Evolutionary conservation across 805 yeast genomes (phyloP), one percentile per base, ranked within the genome.

Genomic region (Ogataea salicorniae): DNA sequence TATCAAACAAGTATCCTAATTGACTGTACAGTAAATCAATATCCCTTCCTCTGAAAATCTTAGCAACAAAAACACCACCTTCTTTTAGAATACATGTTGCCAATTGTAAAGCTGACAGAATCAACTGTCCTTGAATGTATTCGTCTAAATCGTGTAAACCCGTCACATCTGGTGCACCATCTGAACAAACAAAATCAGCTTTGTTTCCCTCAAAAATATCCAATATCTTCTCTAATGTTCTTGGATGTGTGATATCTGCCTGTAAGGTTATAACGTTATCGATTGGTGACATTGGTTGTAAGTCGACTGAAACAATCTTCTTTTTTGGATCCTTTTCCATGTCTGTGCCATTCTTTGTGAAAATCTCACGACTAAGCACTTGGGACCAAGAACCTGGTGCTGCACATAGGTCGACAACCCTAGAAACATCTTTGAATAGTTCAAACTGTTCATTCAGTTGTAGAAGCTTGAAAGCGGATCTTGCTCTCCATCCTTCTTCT

Each of bases 361-460:
- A 80, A 37, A 87, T 67, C 58, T 83, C 83, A 55, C 87, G 69
- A 33, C 94, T 83, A 14, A 94, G 75, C 0, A 94, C 99, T 64
- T 94, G 99, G 1, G 96, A 87, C 99, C 99, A 94, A 4, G 97
- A 90, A 1, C 97, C 97, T 0, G 97, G 97, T 5, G 98, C 99
- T 35, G 99, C 99, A 74, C 99, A 94, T 31, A 94, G 73, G 68
- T 94, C 99, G 5, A 94, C 99, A 4, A 94, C 98, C 57, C 96
- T 72, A 39, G 73, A 75, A 34, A 90, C 81, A 37, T 80, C 84
- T 43, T 81, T 75, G 47, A 94, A 80, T 35, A 90, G 77, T 52
- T 86, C 84, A 64, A 92, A 94, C 64, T 94, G 91, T 47, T 92
- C 96, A 60, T 94, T 85, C 42, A 94, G 70, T 63, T 94, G 99